Percentiles rank a stretch among this genome's conserved stretches.
phyloP scores from a whole-genome alignment of 345 rosid species.

The Euphorbia tirucalli region DNA sequence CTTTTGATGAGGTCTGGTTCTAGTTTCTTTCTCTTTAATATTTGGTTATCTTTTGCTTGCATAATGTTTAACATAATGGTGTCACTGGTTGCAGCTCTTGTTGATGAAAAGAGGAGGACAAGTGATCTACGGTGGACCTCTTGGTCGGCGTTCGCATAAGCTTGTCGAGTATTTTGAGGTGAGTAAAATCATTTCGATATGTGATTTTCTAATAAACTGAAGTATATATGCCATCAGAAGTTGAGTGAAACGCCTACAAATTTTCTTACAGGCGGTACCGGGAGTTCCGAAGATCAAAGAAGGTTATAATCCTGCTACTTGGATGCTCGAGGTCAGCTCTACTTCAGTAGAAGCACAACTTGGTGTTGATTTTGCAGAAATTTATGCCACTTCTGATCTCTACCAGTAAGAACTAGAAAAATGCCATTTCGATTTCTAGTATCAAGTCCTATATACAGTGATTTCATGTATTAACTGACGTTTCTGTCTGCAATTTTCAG shows the following conservation, averaged over 20 bases:
- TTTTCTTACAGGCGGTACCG: constrained; percentile 8
- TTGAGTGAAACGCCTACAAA: neutral
- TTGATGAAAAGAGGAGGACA: constrained; percentile 25
- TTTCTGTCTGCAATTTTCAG: constrained; percentile 17
- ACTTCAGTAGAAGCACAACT: too few species aligned
- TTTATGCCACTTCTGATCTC: constrained; percentile 17
- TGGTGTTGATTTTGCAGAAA: constrained; percentile 23
- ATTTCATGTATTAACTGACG: neutral
- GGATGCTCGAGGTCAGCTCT: constrained; percentile 28
- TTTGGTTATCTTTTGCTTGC: neutral
- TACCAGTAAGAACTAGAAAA: constrained; percentile 6
- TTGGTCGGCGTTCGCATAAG: constrained; percentile 13
- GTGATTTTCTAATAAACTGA: neutral
- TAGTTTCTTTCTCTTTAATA: neutral
- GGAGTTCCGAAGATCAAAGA: constrained; percentile 22
- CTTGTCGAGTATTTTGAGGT: constrained; percentile 21
- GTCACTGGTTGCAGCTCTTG: constrained; percentile 14
- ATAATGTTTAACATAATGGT: neutral
- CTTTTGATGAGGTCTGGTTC: constrained; percentile 65
- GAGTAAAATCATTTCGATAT: neutral
- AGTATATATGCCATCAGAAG: neutral
- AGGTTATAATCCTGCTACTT: constrained; percentile 29
- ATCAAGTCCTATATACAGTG: neutral
- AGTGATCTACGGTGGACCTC: constrained; percentile 16
- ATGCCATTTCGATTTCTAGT: neutral